Base-by-base conservation (phyloP, 2,329 filamentous ascomycete genomes). In the Paramyrothecium roridum region DNA sequence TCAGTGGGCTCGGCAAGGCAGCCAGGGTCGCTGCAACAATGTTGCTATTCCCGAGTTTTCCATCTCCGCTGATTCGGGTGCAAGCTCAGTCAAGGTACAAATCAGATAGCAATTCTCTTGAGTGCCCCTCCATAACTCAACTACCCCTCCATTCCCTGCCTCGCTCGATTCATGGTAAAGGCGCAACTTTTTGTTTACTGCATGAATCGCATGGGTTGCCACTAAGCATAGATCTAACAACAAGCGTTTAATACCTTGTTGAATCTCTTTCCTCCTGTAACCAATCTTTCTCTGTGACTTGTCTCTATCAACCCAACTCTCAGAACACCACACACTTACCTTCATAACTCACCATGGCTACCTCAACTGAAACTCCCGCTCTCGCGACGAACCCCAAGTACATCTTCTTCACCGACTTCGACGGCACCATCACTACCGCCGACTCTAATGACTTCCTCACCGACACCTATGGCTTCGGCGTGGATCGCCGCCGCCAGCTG, bases 351-450 rank as follows among this genome's bases (percentile, higher is more conserved):
- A 73, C 56, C 52, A 80, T 80, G 77, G 76, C 75, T 53, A 76
- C 76, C 54, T 58, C 65, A 47, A 69, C 65, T 55, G 70, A 76
- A 50, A 81, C 84, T 23, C 83, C 84, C 54, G 84, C 84, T 48
- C 75, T 87, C 71, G 78, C 78, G 65, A 85, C 80, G 56, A 86
- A 89, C 70, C 93, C 93, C 52, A 89, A 91, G 76, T 90, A 91
- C 79, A 93, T 99, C 79, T 97, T 99, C 83, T 98, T 98, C 80
- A 96, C 93, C 64, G 95, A 99, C 77, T 98, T 98, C 70, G 95
- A 99, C 75, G 95, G 95, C 67, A 98, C 93, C 53, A 93, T 97
- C 70, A 97, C 93, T 50, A 81, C 80, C 54, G 78, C 82, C 66
- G 85, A 87, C 73, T 83, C 79, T 70, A 88, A 87, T 69, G 83